phyloP scores from a whole-genome alignment of 257 asterid species.

The Salvia hispanica region DNA sequence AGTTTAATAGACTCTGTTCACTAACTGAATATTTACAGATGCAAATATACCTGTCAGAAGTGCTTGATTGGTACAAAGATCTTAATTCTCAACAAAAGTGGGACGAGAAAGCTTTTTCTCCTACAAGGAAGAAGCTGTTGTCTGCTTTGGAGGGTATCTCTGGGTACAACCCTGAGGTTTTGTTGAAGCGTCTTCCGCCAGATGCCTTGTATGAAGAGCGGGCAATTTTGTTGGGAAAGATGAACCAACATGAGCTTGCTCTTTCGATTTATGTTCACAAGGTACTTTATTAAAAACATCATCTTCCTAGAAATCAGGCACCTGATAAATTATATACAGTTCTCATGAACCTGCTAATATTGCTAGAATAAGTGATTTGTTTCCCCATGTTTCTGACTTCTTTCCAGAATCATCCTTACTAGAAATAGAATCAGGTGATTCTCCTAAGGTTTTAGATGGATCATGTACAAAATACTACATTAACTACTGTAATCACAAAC shows the following conservation, averaged over 20 bases:
- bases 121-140: constrained; percentile 85
- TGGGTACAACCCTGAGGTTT: constrained; percentile 77
- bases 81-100: constrained; percentile 75
- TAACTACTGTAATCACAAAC: constrained; percentile 7
- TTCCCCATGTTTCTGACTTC: background rate
- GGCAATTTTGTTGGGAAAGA: constrained; percentile 86
- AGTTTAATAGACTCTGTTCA: constrained; percentile 14
- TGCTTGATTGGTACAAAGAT: constrained; percentile 82
- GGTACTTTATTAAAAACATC: constrained; percentile 46
- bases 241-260: constrained; percentile 97
- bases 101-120: constrained; percentile 84
- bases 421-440: constrained; percentile 17
- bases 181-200: constrained; percentile 82
- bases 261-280: constrained; percentile 86
- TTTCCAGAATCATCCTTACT: background rate
- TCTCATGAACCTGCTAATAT: constrained; percentile 21
- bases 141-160: constrained; percentile 87
- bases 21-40: constrained; percentile 53
- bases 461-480: background rate
- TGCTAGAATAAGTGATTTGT: constrained; percentile 3
- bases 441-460: constrained; percentile 20
- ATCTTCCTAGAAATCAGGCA: constrained; percentile 25
- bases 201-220: constrained; percentile 93
- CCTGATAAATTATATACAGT: constrained; percentile 17
- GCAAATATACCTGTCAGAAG: constrained; percentile 94